These are phyloP conservation scores for Lichtheimia ramosa DNA, from an alignment of 371 early-diverging fungal species.

Conservation along the genomic window DNA sequence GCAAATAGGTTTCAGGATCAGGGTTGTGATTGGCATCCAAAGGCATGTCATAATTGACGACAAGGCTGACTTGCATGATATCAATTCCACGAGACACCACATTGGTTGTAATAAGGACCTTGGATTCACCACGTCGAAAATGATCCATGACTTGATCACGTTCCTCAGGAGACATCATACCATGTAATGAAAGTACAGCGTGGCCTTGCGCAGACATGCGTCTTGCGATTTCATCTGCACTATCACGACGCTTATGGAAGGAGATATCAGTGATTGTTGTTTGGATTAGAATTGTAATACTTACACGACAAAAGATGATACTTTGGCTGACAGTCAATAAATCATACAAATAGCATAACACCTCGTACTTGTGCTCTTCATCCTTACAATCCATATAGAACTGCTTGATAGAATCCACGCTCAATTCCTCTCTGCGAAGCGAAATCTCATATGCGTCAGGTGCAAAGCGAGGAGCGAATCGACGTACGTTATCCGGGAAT, in stretches of 20 bases:
- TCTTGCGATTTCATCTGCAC: conserved; percentile 79
- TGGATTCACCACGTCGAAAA: conserved; percentile 89
- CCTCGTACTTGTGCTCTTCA: conserved; percentile 80
- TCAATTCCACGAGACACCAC: conserved; percentile 98
- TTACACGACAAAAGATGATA: conserved; percentile 93
- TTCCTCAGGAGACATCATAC: conserved; percentile 75
- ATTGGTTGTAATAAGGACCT: conserved; percentile 96
- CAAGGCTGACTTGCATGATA: conserved; percentile 93
- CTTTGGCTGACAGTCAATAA: conserved; percentile 94
- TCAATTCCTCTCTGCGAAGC: conserved; percentile 86
- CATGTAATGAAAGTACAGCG: conserved; percentile 86
- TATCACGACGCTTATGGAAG: conserved; percentile 60
- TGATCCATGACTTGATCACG: conserved; percentile 93
- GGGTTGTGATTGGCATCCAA: conserved; percentile 56
- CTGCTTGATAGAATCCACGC: conserved; percentile 96
- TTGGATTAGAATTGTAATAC: background rate
- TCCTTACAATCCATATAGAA: conserved; percentile 93
- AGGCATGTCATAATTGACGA: conserved; percentile 98
- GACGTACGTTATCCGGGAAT: conserved; percentile 80
- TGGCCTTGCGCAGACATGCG: conserved; percentile 86
- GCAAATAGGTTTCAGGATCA: conserved; percentile 95
- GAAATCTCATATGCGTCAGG: conserved; percentile 86
- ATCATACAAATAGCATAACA: conserved; percentile 87
- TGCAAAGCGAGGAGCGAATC: conserved; percentile 78
- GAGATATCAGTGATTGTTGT: background rate